Conservation (phyloP, 75 land plant genomes). For the Cunninghamia lanceolata region DNA sequence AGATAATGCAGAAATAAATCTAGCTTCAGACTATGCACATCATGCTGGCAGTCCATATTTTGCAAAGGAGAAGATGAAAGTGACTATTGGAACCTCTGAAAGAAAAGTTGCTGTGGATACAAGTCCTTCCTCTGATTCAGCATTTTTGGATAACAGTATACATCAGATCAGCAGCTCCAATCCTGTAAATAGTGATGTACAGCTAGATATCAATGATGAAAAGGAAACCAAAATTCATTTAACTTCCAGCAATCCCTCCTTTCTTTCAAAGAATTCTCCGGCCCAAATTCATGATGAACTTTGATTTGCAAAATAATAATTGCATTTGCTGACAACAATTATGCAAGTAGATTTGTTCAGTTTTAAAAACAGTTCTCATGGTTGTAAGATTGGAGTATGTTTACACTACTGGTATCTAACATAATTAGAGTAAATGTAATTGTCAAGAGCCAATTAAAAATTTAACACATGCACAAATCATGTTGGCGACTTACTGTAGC, state of each 20-base stretch:
- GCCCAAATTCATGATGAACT: constrained; percentile 5
- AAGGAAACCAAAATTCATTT: background rate
- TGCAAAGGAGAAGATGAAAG: background rate
- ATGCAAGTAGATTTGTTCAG: background rate
- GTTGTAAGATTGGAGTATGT: background rate
- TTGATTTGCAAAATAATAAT: background rate
- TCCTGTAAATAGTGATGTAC: constrained; percentile 4
- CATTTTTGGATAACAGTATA: background rate
- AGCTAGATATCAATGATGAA: constrained; percentile 2
- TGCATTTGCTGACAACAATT: background rate
- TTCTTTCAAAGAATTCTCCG: background rate
- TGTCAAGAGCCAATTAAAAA: background rate
- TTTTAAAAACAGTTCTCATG: background rate
- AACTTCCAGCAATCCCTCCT: constrained; percentile 1
- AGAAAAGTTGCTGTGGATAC: background rate
- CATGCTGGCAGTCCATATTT: background rate
- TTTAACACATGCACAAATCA: background rate
- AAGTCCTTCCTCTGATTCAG: background rate
- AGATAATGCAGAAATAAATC: constrained; percentile 5
- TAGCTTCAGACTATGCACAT: background rate
- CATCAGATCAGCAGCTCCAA: background rate
- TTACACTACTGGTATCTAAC: background rate
- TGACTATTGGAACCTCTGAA: background rate
- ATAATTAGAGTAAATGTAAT: background rate
- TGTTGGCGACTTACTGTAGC: background rate